Percentiles rank a stretch among this genome's conserved stretches.
phyloP scores from a whole-genome alignment of 805 yeast genomes.

The Candida fluviatilis region DNA sequence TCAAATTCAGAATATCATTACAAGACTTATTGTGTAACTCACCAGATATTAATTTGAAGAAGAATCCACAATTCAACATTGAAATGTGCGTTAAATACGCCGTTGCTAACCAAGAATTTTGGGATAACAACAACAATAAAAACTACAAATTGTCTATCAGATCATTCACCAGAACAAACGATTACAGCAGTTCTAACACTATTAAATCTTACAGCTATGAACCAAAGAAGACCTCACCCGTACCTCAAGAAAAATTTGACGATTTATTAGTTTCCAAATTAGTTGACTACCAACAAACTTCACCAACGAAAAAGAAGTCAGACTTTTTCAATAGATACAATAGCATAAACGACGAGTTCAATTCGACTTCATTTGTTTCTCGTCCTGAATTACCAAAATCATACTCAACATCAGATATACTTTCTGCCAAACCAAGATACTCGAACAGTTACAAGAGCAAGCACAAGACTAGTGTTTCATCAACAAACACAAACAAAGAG shows the following conservation, averaged over 20 bases:
- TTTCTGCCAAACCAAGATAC: slow-evolving; percentile 1
- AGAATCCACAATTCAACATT: slow-evolving; percentile 19
- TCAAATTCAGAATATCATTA: slow-evolving; percentile 48
- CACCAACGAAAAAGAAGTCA: slow-evolving; percentile 9
- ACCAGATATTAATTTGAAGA: slow-evolving; percentile 12
- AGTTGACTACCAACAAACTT: neutral
- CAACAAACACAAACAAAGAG: neutral
- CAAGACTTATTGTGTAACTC: slow-evolving; percentile 10
- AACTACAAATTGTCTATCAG: slow-evolving; percentile 36
- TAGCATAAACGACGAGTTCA: slow-evolving; percentile 10
- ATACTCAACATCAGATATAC: slow-evolving; percentile 2
- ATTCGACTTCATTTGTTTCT: neutral
- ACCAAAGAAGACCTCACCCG: slow-evolving; percentile 10
- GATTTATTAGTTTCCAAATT: slow-evolving; percentile 5
- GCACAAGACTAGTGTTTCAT: neutral
- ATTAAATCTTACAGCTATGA: slow-evolving; percentile 6
- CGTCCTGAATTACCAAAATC: slow-evolving; percentile 3
- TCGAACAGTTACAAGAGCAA: slow-evolving; percentile 3
- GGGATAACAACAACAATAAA: slow-evolving; percentile 36
- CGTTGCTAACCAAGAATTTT: slow-evolving; percentile 22
- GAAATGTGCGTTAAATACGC: slow-evolving; percentile 32
- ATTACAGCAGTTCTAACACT: slow-evolving; percentile 3
- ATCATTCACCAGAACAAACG: slow-evolving; percentile 9
- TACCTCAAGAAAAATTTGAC: slow-evolving; percentile 13
- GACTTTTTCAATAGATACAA: slow-evolving; percentile 16